Percentiles rank a stretch among this genome's conserved stretches.
phyloP scores from a whole-genome alignment of 495 filamentous ascomycete genomes.

The Clohesyomyces aquaticus region DNA sequence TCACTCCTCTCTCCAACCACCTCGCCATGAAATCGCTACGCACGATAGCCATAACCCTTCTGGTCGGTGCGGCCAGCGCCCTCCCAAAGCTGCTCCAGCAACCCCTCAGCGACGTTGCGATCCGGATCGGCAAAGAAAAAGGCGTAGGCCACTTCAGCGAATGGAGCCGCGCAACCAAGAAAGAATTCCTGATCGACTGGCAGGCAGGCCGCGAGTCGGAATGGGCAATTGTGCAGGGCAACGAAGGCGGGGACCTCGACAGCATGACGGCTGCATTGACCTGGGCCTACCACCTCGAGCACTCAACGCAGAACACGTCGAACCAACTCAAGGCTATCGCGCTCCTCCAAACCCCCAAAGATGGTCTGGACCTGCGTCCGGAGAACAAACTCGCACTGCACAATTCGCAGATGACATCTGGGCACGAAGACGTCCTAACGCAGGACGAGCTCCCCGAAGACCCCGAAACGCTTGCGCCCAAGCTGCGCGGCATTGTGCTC shows the following conservation, averaged over 20 bases:
- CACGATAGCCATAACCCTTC: too few species aligned
- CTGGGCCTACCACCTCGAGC: constrained; percentile 42
- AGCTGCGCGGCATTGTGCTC: constrained; percentile 38
- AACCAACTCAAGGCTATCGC: constrained; percentile 40
- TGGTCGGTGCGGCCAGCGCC: too few species aligned
- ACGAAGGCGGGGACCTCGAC: constrained; percentile 42
- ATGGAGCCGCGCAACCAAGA: constrained; percentile 40
- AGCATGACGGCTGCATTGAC: constrained; percentile 36
- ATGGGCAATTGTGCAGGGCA: constrained; percentile 40
- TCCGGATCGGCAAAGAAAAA: too few species aligned
- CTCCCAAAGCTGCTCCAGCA: too few species aligned
- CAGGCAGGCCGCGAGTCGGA: constrained; percentile 31
- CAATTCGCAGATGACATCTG: constrained; percentile 38
- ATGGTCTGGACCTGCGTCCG: constrained; percentile 39
- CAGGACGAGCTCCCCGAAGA: constrained; percentile 42
- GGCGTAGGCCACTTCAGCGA: constrained; percentile 43
- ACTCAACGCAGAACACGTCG: constrained; percentile 37
- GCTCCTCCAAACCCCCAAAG: constrained; percentile 37
- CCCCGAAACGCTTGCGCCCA: constrained; percentile 34
- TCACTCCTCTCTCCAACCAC: too few species aligned
- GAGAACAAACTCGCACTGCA: constrained; percentile 40
- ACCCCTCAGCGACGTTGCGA: too few species aligned
- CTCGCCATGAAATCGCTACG: too few species aligned
- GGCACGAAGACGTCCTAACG: constrained; percentile 39
- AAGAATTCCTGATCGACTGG: constrained; percentile 41